Base-by-base conservation (phyloP, 768 basidiomycete species). In the Termitomyces sp. region DNA sequence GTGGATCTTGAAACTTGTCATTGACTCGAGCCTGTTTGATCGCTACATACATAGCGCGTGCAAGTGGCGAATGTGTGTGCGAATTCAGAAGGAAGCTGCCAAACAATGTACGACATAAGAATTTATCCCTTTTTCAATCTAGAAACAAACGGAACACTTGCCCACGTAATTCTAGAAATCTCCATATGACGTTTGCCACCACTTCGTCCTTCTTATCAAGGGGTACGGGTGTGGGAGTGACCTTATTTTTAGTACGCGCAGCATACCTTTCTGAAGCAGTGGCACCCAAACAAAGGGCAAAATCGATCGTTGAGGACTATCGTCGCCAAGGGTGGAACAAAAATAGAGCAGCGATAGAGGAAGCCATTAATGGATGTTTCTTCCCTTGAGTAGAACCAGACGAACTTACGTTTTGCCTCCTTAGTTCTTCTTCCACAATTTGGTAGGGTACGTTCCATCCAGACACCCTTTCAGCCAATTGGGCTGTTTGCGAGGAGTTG, bases 201-300 rank as follows among this genome's bases (percentile, higher is more conserved):
- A 97, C 81, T 72, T 99, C 97, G 66, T 99, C 97, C 76, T 98
- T 98, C 77, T 97, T 98, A 60, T 98, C 96, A 30, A 99, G 80
- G 16, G 85, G 67, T 39, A 18, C 16, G 7, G 37, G n/a, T 65
- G 67, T 30, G 75, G 66, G 34, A 73, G 64, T 42, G n/a, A 70
- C 67, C 75, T 87, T 90, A 42, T 81, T 79, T 71, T 89, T 90
- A 50, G 96, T 98, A 44, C 93, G 86, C 42, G 75, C 71, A 0
- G 97, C 95, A 22, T 90, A 79, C 65, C 87, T 87, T 57, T 95
- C 92, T 45, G 84, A 78, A 46, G 83, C 81, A 30, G 95, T 95
- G 41, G 96, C 95, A 27, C 96, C 95, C 50, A 99, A 78, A 70
- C 95, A 98, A 37, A 99, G 76, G 31, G 89, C 87, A 67, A 99